Evolutionary conservation across 352 stramenopile species (phyloP), one percentile per base, ranked within the genome.

Genomic region (Elongisporangium senticosum): DNA sequence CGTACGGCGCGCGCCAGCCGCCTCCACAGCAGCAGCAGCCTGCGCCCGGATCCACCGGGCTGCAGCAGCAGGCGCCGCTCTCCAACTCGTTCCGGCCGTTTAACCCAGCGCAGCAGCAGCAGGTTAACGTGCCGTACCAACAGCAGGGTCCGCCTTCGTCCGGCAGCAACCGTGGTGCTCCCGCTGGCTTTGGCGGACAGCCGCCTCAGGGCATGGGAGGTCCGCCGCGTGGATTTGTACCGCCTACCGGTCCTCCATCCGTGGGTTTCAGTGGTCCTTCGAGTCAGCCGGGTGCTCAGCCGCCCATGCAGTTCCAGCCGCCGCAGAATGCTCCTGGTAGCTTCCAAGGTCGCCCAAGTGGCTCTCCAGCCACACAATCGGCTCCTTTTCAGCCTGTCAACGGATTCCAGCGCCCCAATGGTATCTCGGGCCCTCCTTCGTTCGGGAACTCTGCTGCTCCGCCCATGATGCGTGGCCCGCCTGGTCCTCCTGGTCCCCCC

Each of bases 1-100:
- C 74, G 61, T 88, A 82, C 65, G 81, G 79, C 55, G 75, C 60
- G 22, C 37, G 64, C 49, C 63, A 59, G 49, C 69, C 64, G 22
- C 53, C 59, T 22, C 74, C 70, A 6, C 67, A 63, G 23, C 26
- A 57, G 23, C 58, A 75, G 66, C 67, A 64, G 50, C 59, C 37
- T 13, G 68, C 64, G 48, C 33, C 33, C 33, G 33, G 33, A 15
- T 43, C 33, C 33, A 43, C 33, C 11, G 33, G 33, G 4, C 33
- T 43, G 10, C 63, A 74, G 58, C 66, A 64, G 51, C 74, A 82
- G 15, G 59, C 55, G 43, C 74, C 73, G 28, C 67, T 56, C 7
- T 59, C 69, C 10, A 65, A 68, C 56, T 68, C 75, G 0, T 90
- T 89, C 60, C 78, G 79, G 19, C 79, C 77, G 50, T 89, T 91